These are phyloP conservation scores for Ophiostoma piceae DNA, from an alignment of 2,329 filamentous ascomycete species.

Conservation along the genomic window DNA sequence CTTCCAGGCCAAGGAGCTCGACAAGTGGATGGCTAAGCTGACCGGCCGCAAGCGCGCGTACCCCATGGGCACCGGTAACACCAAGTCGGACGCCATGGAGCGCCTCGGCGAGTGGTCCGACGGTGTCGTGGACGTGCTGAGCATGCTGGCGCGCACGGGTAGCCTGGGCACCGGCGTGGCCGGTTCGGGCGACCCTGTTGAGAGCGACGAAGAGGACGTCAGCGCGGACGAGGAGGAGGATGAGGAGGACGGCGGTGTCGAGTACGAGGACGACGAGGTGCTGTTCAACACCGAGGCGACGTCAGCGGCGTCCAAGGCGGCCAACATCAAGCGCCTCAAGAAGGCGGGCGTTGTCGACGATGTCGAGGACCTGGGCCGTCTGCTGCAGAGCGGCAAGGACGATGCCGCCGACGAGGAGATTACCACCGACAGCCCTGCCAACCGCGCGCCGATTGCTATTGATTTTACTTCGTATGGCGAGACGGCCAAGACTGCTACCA, in stretches of 20 bases:
- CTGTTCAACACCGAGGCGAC: conserved; percentile 46
- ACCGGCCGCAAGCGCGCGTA: conserved; percentile 81
- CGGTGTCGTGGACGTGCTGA: conserved; percentile 68
- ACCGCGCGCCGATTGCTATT: conserved; percentile 58
- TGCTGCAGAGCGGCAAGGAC: conserved; percentile 48
- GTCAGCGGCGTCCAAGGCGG: conserved; percentile 30
- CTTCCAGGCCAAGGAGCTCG: conserved; percentile 82
- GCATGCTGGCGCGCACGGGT: conserved; percentile 56
- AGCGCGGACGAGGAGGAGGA: conserved; percentile 71
- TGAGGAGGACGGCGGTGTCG: conserved; percentile 33
- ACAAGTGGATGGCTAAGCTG: conserved; percentile 96
- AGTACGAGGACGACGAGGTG: conserved; percentile 49
- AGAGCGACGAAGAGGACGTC: conserved; percentile 70
- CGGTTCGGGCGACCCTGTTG: conserved; percentile 75
- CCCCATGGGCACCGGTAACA: conserved; percentile 81
- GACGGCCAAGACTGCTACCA: conserved; percentile 36
- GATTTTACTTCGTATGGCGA: conserved; percentile 74
- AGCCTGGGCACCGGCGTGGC: conserved; percentile 59
- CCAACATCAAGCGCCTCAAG: conserved; percentile 40
- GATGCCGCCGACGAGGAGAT: conserved; percentile 29
- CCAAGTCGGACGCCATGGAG: conserved; percentile 61
- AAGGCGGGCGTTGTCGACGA: conserved; percentile 59
- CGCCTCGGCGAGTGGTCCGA: conserved; percentile 71
- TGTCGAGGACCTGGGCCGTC: conserved; percentile 74
- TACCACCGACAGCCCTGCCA: conserved; percentile 10